Evolutionary conservation across 2,329 filamentous ascomycete species (phyloP).

Genomic region (Chrysoporthe cubensis): DNA sequence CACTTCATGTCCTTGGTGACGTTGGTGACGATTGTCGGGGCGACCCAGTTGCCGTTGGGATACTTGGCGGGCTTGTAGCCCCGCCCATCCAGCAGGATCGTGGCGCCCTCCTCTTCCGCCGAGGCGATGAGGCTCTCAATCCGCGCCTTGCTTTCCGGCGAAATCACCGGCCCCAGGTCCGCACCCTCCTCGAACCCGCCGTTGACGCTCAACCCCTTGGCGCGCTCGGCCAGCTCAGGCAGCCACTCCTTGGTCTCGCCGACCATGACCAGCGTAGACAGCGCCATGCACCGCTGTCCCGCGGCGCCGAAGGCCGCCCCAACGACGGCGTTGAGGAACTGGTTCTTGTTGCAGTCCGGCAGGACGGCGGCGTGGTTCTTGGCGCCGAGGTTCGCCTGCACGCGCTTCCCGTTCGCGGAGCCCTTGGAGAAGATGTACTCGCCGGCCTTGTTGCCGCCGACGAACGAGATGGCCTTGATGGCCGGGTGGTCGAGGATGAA

Average conservation of each 20-base stretch:
- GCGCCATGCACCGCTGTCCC: conserved; percentile 84
- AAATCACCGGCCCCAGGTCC: conserved; percentile 83
- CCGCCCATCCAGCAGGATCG: conserved; percentile 79
- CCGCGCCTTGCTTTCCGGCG: conserved; percentile 75
- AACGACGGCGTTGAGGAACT: conserved; percentile 81
- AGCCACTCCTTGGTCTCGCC: conserved; percentile 87
- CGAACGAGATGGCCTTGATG: conserved; percentile 87
- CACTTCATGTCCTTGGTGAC: conserved; percentile 82
- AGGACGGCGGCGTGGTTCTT: conserved; percentile 88
- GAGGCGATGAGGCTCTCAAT: conserved; percentile 77
- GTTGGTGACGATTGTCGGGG: conserved; percentile 80
- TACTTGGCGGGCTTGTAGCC: conserved; percentile 77
- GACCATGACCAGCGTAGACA: conserved; percentile 81
- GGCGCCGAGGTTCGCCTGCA: conserved; percentile 84
- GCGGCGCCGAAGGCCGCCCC: conserved; percentile 85
- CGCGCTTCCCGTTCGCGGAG: conserved; percentile 84
- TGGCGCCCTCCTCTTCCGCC: conserved; percentile 80
- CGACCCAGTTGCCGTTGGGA: conserved; percentile 84
- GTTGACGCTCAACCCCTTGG: conserved; percentile 73
- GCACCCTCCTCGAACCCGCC: conserved; percentile 81
- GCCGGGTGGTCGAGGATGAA: conserved; percentile 84
- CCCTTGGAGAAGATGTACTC: conserved; percentile 83
- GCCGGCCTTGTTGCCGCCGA: conserved; percentile 84
- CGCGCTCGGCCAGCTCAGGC: conserved; percentile 74
- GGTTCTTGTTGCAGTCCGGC: conserved; percentile 89